Evolutionary conservation across 441 rosid genomes (phyloP).

Genomic region (Macaranga tanarius): DNA sequence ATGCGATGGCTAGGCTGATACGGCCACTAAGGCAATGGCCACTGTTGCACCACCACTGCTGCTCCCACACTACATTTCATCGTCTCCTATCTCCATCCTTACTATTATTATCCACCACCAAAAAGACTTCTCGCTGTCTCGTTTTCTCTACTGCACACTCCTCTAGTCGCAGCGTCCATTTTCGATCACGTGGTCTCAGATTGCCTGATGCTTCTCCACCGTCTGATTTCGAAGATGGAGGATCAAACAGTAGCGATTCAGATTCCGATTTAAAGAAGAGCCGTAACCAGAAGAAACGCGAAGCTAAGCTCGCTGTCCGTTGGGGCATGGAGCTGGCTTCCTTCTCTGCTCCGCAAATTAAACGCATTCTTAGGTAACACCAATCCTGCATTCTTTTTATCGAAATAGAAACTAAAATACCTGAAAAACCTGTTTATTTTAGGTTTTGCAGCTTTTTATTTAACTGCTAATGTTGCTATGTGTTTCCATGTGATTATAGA

Average conservation of each 20-base stretch:
- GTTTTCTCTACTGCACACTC: conserved; percentile 30
- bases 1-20: conserved; percentile 53
- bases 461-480: background rate
- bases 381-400: background rate
- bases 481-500: conserved; percentile 31
- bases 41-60: conserved; percentile 28
- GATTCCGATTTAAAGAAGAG: conserved; percentile 57
- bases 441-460: background rate
- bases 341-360: conserved; percentile 65
- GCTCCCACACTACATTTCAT: conserved; percentile 12
- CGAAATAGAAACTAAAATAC: background rate
- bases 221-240: conserved; percentile 33
- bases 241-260: conserved; percentile 34
- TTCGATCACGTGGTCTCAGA: conserved; percentile 35
- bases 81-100: conserved; percentile 26
- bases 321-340: conserved; percentile 84
- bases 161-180: conserved; percentile 31
- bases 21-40: conserved; percentile 64
- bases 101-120: conserved; percentile 21
- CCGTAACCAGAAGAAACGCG: conserved; percentile 81
- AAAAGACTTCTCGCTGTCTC: conserved; percentile 15
- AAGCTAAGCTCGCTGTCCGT: conserved; percentile 72
- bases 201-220: conserved; percentile 31
- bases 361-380: conserved; percentile 54
- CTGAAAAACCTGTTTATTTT: background rate